Base-by-base conservation (phyloP, 495 filamentous ascomycete genomes). In the Xylaria intraflava region DNA sequence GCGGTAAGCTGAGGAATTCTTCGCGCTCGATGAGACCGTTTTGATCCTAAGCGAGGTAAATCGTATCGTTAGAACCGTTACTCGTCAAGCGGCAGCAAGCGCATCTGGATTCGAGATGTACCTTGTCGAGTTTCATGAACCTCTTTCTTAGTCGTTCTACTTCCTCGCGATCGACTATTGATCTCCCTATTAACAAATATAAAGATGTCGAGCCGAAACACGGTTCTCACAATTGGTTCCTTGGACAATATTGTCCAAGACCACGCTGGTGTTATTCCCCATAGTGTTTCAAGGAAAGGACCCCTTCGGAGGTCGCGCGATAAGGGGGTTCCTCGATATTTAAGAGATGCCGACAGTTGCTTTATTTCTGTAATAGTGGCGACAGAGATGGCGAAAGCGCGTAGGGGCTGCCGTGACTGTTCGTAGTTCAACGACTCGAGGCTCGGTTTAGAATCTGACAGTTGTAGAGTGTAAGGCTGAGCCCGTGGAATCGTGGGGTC, bases 111-210 rank as follows among this genome's bases (percentile, higher is more conserved):
- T 35, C 17, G 20, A 42, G 45, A 53, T 73, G 49, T 66, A 92
- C 92, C 82, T 96, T 98, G 69, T 98, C 93, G 40, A 98, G 78
- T 70, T 99, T 99, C 92, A 96, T 96, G 65, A 99, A 99, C 51
- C 92, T 81, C 73, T 97, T 99, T 59, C 89, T 83, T 57, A 99
- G 77, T 55, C 94, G 79, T 62, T 97, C 93, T 24, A 99, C 90
- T 68, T 99, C 93, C 61, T 97, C 93, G 60, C 87, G 82, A 73
- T 99, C 88, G 77, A 99, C 93, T 99, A 64, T 56, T 26, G 10
- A 36, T 29, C 20, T 30, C 23, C 45, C 17, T 5, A 43, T 56
- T 24, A 56, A 51, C 45, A 41, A 48, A 54, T 53, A 49, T 41
- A 3, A 55, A 20, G 20, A 3, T 22, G 10, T 12, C 17, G 12